A percentile compares a stretch with the other conserved stretches of the same genome.
Conservation (phyloP, 1,284 basidiomycete genomes). For the Ceratobasidium sp. region DNA sequence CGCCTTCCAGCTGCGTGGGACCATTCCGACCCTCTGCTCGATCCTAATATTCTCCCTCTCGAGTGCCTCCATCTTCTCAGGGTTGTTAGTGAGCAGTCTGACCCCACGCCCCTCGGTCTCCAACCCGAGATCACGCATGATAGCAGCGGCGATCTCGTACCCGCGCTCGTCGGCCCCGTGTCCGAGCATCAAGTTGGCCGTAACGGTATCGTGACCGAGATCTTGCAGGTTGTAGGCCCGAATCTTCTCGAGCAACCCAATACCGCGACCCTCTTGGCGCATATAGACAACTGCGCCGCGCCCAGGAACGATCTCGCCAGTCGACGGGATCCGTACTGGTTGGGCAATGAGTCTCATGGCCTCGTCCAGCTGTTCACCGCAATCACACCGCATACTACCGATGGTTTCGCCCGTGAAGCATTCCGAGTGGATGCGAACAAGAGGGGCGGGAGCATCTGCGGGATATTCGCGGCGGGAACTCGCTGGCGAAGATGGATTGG, state of each 20-base stretch:
- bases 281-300: slow-evolving; percentile 97
- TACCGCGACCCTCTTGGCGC: slow-evolving; percentile 98
- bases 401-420: slow-evolving; percentile 99
- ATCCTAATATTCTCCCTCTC: slow-evolving; percentile 86
- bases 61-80: slow-evolving; percentile 94
- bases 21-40: slow-evolving; percentile 91
- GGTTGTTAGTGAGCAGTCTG: slow-evolving; percentile 95
- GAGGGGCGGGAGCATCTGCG: slow-evolving; percentile 71
- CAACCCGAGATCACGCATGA: slow-evolving; percentile 89
- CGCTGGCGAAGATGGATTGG: slow-evolving; percentile 52
- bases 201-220: slow-evolving; percentile 97
- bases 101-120: slow-evolving; percentile 71
- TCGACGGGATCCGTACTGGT: slow-evolving; percentile 66
- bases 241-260: slow-evolving; percentile 96
- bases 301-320: slow-evolving; percentile 68
- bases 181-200: slow-evolving; percentile 95
- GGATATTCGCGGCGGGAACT: slow-evolving; percentile 33
- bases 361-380: slow-evolving; percentile 98
- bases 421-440: slow-evolving; percentile 97
- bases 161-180: slow-evolving; percentile 94
- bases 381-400: slow-evolving; percentile 98
- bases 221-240: slow-evolving; percentile 99
- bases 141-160: slow-evolving; percentile 93
- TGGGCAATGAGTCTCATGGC: slow-evolving; percentile 92
- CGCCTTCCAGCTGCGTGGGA: slow-evolving; percentile 88